phyloP scores from a whole-genome alignment of 2,329 filamentous ascomycete genomes.

The Neonectria neomacrospora region DNA sequence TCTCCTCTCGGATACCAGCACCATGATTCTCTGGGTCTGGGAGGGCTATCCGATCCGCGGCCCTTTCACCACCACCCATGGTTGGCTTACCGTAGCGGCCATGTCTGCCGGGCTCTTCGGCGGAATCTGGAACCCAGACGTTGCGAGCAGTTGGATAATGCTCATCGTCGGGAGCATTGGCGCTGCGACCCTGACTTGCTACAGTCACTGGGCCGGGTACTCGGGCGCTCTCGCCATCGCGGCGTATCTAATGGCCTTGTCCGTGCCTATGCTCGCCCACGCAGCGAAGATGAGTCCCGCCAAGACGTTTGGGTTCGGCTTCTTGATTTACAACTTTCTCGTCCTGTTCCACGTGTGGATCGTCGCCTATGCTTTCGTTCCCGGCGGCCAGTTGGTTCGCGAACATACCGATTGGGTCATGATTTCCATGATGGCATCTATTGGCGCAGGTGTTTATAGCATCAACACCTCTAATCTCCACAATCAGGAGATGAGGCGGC shows the following conservation, averaged over 20 bases:
- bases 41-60: conserved; percentile 93
- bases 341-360: conserved; percentile 99
- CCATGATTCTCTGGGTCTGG: conserved; percentile 99
- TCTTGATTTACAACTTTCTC: conserved; percentile 91
- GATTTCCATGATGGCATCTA: conserved; percentile 82
- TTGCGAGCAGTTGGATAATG: conserved; percentile 81
- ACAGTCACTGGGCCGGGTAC: conserved; percentile 88
- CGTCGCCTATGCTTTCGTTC: conserved; percentile 97
- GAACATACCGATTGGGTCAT: conserved; percentile 98
- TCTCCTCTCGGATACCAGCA: conserved; percentile 94
- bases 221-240: conserved; percentile 82
- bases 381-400: conserved; percentile 89
- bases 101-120: conserved; percentile 86
- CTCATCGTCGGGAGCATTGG: conserved; percentile 83
- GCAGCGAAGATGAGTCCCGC: conserved; percentile 82
- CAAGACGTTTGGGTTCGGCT: conserved; percentile 86
- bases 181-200: conserved; percentile 80
- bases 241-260: conserved; percentile 83
- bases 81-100: conserved; percentile 83
- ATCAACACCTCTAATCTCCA: conserved; percentile 63
- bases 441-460: conserved; percentile 87
- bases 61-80: conserved; percentile 89
- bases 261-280: conserved; percentile 78
- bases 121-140: conserved; percentile 76
- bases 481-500: conserved; percentile 47